phyloP scores from a whole-genome alignment of 768 basidiomycete species.

The Naganishia vaughanmartiniae region DNA sequence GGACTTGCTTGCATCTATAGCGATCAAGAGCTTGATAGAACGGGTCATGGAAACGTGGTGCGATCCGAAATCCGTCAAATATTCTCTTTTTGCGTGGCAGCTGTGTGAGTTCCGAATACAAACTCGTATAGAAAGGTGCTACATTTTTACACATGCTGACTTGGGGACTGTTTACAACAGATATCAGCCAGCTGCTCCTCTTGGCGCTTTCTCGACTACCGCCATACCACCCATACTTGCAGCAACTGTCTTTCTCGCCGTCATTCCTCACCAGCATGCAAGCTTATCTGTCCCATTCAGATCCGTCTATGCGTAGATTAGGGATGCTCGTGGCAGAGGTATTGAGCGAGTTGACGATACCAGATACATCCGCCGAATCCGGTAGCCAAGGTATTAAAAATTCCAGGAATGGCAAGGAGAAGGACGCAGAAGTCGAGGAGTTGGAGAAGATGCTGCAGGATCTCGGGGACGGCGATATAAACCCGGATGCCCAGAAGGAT shows the following conservation, averaged over 20 bases:
- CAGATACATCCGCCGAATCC: slow-evolving; percentile 15
- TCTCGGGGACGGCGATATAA: slow-evolving; percentile 12
- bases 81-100: slow-evolving; percentile 71
- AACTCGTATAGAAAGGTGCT: too few relatives aligned
- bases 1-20: slow-evolving; percentile 38
- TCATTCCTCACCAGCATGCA: slow-evolving; percentile 68
- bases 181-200: slow-evolving; percentile 70
- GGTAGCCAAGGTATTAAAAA: not conserved
- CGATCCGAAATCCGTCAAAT: slow-evolving; percentile 71
- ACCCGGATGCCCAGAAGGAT: not conserved
- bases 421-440: slow-evolving; percentile 13
- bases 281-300: slow-evolving; percentile 73
- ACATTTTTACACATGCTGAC: not conserved
- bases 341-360: slow-evolving; percentile 46
- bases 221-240: slow-evolving; percentile 55
- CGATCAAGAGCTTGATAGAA: slow-evolving; percentile 38
- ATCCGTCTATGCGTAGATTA: slow-evolving; percentile 71
- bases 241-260: slow-evolving; percentile 44
- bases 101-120: slow-evolving; percentile 60
- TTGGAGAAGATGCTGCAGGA: slow-evolving; percentile 28
- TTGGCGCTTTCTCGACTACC: slow-evolving; percentile 65
- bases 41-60: slow-evolving; percentile 66
- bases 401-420: not conserved
- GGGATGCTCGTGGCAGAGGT: slow-evolving; percentile 92
- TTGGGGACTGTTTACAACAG: slow-evolving; percentile 53